Percentiles rank a stretch among this genome's conserved stretches.
These are phyloP conservation scores for Pulveroboletus sp. DNA, from an alignment of 768 basidiomycete species.

Conservation along the genomic window DNA sequence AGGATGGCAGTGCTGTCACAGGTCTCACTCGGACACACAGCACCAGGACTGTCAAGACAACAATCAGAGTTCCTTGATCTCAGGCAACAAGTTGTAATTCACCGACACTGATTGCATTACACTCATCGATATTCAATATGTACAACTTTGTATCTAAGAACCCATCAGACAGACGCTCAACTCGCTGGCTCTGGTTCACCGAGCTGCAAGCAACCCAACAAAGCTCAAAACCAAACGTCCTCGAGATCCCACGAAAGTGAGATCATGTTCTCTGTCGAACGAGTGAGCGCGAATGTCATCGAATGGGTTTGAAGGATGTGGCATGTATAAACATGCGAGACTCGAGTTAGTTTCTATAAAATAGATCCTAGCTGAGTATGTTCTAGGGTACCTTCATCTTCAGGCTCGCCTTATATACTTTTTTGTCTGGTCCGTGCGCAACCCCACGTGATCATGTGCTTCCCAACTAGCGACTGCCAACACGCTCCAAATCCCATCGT, in stretches of 20 bases:
- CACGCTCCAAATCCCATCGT: no score
- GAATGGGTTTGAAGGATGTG: conserved; percentile 68
- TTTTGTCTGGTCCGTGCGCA: conserved; percentile 35
- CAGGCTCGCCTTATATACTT: conserved; percentile 31
- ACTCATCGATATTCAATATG: no score
- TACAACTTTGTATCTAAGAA: conserved; percentile 19
- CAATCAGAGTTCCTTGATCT: no score
- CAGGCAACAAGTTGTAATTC: no score
- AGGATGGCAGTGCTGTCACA: no score
- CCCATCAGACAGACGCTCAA: conserved; percentile 67
- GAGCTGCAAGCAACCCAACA: conserved; percentile 26
- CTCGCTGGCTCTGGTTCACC: conserved; percentile 44
- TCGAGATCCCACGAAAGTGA: conserved; percentile 43
- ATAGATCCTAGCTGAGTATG: conserved; percentile 83
- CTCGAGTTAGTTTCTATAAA: conserved; percentile 77
- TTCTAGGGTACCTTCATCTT: conserved; percentile 51
- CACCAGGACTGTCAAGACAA: no score
- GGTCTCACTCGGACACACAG: no score
- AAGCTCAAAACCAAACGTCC: conserved; percentile 55
- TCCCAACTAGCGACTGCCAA: no score
- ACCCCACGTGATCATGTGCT: no score
- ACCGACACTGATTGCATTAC: no score
- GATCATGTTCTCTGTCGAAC: conserved; percentile 66
- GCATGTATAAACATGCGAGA: conserved; percentile 80
- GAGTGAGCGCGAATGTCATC: conserved; percentile 66